phyloP scores from a whole-genome alignment of 2,329 filamentous ascomycete genomes.

The Dothiorella sarmentorum region DNA sequence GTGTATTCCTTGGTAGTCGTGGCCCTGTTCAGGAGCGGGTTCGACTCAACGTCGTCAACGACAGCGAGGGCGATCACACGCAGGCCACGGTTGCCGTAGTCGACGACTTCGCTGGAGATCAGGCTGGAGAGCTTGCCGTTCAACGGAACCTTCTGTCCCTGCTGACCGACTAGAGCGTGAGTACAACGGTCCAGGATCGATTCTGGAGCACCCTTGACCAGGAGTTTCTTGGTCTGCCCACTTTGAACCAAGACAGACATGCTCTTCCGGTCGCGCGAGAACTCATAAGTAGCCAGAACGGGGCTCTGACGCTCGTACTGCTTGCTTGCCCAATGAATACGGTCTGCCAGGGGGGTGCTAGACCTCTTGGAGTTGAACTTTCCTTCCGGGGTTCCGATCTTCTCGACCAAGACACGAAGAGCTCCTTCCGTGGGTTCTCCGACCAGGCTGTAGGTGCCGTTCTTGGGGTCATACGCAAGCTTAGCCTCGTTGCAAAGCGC shows the following conservation, averaged over 20 bases:
- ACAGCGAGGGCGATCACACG: constrained; percentile 92
- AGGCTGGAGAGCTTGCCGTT: constrained; percentile 65
- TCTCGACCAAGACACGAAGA: constrained; percentile 85
- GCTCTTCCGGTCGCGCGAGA: constrained; percentile 96
- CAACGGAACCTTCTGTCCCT: constrained; percentile 74
- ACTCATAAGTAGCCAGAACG: constrained; percentile 86
- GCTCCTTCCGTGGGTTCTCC: constrained; percentile 96
- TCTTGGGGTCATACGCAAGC: constrained; percentile 76
- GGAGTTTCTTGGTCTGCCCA: constrained; percentile 68
- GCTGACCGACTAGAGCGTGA: constrained; percentile 70
- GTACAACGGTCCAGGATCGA: constrained; percentile 91
- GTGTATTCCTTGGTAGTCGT: constrained; percentile 81
- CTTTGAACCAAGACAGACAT: constrained; percentile 91
- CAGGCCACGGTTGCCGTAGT: constrained; percentile 88
- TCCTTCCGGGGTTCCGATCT: constrained; percentile 79
- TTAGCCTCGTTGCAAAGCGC: constrained; percentile 86
- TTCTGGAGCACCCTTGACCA: constrained; percentile 96
- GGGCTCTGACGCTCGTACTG: constrained; percentile 75
- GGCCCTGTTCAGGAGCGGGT: constrained; percentile 68
- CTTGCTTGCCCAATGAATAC: constrained; percentile 76
- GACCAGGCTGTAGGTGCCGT: constrained; percentile 71
- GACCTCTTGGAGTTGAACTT: constrained; percentile 52
- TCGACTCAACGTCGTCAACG: constrained; percentile 69
- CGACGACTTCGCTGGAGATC: constrained; percentile 74
- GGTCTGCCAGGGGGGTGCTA: constrained; percentile 52